Base-by-base conservation (phyloP, 352 stramenopile species). In the Phytopythium litorale region DNA sequence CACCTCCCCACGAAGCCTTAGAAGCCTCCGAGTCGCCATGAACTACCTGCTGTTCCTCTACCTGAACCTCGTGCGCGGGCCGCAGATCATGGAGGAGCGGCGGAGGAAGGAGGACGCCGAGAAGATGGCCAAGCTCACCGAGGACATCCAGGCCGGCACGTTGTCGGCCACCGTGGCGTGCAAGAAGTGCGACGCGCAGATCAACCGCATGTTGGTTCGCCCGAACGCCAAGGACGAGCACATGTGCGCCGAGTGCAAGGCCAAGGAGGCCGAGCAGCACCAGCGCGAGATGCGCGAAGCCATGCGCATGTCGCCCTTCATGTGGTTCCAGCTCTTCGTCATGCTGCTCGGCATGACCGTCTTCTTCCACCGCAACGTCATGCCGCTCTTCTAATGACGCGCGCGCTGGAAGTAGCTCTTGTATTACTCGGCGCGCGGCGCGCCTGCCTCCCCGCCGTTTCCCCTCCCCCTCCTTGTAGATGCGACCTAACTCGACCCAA, bases 41-140 rank as follows among this genome's bases (percentile, higher is more conserved):
- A 92, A 92, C 74, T 87, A 78, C 61, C 64, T 92, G 42, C 67
- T 92, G 33, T 75, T 91, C 63, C 71, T 92, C 65, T 92, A 92
- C 68, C 70, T 92, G 46, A 89, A 85, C 68, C 61, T 90, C 18
- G 68, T 92, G 61, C 84, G 84, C 58, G 84, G 81, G 0, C 84
- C 84, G 49, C 78, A 75, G 54, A 65, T 92, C 32, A 64, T 79
- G 58, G 68, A 66, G 33, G 75, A 82, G 61, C 67, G 77, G 28
- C 67, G 60, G 15, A 62, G 77, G 64, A 76, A 87, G 66, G 75
- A 88, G 57, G 78, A 88, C 49, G 73, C 70, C 42, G 80, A 80
- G 56, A 72, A 72, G 19, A 64, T 70, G 45, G 71, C 63, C 30
- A 67, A 81, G 63, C 70, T 86, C 40, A 72, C 84, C 42, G 67